These are phyloP conservation scores for Acmispon strigosus DNA, from an alignment of 306 rosid species.

Conservation along the genomic window DNA sequence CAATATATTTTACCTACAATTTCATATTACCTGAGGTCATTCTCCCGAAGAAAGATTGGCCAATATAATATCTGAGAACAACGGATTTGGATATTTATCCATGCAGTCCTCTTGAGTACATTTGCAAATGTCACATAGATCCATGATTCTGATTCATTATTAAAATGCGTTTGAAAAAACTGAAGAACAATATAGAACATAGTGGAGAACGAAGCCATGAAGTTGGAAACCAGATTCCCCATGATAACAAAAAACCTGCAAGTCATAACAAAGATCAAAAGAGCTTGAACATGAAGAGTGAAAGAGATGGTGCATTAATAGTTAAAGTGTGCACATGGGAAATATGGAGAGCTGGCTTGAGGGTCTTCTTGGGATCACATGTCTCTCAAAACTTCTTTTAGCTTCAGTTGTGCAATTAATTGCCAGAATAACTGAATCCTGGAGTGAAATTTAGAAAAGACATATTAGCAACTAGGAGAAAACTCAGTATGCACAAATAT, in stretches of 20 bases:
- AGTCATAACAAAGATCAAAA: slow-evolving; percentile 21
- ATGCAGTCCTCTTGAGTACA: slow-evolving; percentile 44
- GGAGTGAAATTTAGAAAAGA: slow-evolving; percentile 24
- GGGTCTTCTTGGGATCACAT: slow-evolving; percentile 38
- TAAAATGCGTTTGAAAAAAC: slow-evolving; percentile 40
- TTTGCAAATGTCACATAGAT: slow-evolving; percentile 32
- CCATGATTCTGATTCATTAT: slow-evolving; percentile 52
- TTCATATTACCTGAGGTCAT: slow-evolving; percentile 57
- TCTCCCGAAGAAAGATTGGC: slow-evolving; percentile 80
- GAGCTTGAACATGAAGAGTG: slow-evolving; percentile 19
- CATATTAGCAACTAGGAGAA: slow-evolving; percentile 10
- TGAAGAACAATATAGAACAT: slow-evolving; percentile 55
- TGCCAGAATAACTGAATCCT: slow-evolving; percentile 76
- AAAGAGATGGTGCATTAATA: background rate
- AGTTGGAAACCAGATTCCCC: slow-evolving; percentile 55
- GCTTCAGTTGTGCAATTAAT: slow-evolving; percentile 68
- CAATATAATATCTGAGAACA: slow-evolving; percentile 85
- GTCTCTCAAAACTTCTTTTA: slow-evolving; percentile 37
- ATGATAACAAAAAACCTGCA: slow-evolving; percentile 55
- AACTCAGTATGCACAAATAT: slow-evolving; percentile 20
- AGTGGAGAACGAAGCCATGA: slow-evolving; percentile 65
- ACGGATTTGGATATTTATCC: slow-evolving; percentile 57
- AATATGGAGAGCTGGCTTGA: slow-evolving; percentile 27
- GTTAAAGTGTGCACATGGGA: slow-evolving; percentile 35
- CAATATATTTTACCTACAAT: background rate